These are phyloP conservation scores for Leishmania gerbilli DNA, from an alignment of 208 protist species.

Conservation along the genomic window DNA sequence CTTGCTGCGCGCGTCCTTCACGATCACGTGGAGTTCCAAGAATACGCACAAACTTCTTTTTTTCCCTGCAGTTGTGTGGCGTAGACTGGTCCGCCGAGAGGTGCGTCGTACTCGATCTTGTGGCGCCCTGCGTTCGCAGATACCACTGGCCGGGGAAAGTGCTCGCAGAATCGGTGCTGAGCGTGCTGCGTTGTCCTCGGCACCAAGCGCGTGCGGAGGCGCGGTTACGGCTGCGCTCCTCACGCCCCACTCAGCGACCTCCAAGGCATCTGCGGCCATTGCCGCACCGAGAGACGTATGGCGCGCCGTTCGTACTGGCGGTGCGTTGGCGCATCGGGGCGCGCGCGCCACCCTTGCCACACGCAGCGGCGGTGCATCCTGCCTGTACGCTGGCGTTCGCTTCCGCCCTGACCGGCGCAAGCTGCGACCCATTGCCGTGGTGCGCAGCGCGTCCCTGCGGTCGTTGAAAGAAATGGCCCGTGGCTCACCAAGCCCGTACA, in stretches of 20 bases:
- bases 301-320: neutral
- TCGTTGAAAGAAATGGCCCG: slow-evolving; percentile 31
- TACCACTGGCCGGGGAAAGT: neutral
- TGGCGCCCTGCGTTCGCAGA: neutral
- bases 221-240: neutral
- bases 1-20: slow-evolving; percentile 51
- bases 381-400: slow-evolving; percentile 60
- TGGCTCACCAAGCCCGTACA: slow-evolving; percentile 25
- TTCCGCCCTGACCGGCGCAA: slow-evolving; percentile 65
- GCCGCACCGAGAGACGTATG: neutral
- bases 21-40: slow-evolving; percentile 65
- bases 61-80: slow-evolving; percentile 55
- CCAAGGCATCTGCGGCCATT: neutral
- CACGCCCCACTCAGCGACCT: neutral
- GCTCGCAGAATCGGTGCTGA: neutral
- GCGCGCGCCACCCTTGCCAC: slow-evolving; percentile 5
- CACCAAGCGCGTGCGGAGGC: neutral
- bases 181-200: neutral
- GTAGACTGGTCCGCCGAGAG: slow-evolving; percentile 45
- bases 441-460: slow-evolving; percentile 31
- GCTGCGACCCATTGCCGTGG: slow-evolving; percentile 69
- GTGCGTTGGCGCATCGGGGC: slow-evolving; percentile 4
- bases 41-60: slow-evolving; percentile 51
- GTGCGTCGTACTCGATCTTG: slow-evolving; percentile 21
- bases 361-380: neutral